These are phyloP conservation scores for Licmophora abbreviata DNA, from an alignment of 108 stramenopile species.

Conservation along the genomic window DNA sequence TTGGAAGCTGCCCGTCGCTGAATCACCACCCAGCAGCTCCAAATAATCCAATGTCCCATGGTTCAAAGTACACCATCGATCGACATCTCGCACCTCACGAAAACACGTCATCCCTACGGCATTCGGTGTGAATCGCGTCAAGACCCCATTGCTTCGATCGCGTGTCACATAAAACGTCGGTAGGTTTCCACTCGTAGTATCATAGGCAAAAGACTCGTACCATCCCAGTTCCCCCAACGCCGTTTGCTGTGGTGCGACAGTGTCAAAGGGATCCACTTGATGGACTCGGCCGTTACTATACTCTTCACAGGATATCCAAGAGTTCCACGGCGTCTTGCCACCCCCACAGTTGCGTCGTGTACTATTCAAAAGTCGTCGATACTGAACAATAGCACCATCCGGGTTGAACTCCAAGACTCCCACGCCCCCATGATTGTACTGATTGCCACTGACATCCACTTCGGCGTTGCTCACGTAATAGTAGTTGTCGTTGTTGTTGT, in stretches of 20 bases:
- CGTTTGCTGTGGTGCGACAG: conserved; percentile 2
- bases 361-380: conserved; percentile 13
- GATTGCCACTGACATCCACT: conserved; percentile 2
- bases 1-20: conserved; percentile 14
- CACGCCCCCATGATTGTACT: conserved; percentile 32
- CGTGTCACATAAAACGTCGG: conserved; percentile 5
- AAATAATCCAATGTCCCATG: conserved; percentile 15
- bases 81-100: neutral
- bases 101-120: conserved; percentile 4
- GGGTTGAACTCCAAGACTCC: conserved; percentile 27
- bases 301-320: conserved; percentile 44
- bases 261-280: conserved; percentile 22
- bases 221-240: conserved; percentile 14
- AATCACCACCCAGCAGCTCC: conserved; percentile 5
- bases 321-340: conserved; percentile 41
- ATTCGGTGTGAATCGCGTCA: conserved; percentile 16
- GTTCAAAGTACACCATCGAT: conserved; percentile 2
- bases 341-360: conserved; percentile 48
- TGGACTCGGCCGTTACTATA: conserved; percentile 13
- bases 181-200: conserved; percentile 5
- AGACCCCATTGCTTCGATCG: conserved; percentile 12
- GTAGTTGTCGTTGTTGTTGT: conserved; percentile 14
- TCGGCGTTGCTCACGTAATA: conserved; percentile 40
- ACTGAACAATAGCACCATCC: conserved; percentile 27
- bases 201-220: conserved; percentile 34